phyloP scores from a whole-genome alignment of 306 rosid species.

The Citrullus colocynthis region DNA sequence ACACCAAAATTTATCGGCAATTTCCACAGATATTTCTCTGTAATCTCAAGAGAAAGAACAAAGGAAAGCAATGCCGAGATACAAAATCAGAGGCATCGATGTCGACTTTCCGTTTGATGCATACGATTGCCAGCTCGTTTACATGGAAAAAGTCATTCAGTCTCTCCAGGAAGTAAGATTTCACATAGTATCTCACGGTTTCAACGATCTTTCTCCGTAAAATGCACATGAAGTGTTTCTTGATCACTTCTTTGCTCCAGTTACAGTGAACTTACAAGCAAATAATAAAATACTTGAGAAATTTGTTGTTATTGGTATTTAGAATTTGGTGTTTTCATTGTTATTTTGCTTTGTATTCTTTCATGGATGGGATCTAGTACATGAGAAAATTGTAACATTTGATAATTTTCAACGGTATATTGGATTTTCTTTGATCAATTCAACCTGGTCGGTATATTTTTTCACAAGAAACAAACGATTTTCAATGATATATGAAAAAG shows the following conservation, averaged over 20 bases:
- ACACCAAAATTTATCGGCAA: neutral
- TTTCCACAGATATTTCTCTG: neutral
- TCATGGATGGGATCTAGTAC: neutral
- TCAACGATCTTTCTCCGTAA: neutral
- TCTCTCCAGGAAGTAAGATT: conserved; percentile 65
- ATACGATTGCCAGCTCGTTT: conserved; percentile 80
- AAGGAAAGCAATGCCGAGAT: conserved; percentile 52
- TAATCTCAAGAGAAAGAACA: neutral
- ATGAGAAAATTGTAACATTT: neutral
- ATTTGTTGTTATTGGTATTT: neutral
- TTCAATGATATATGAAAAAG: neutral
- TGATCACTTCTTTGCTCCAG: neutral
- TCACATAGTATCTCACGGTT: neutral
- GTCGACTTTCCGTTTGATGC: conserved; percentile 85
- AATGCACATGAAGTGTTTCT: neutral
- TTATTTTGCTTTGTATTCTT: neutral
- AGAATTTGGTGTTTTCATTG: neutral
- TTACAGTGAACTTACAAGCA: neutral
- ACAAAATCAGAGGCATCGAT: conserved; percentile 60
- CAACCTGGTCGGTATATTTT: neutral
- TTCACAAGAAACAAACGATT: neutral
- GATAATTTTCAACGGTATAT: neutral
- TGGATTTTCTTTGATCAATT: neutral
- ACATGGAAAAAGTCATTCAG: conserved; percentile 91
- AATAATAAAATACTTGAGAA: neutral